Base-by-base conservation (phyloP, 305 asterid genomes). In the Nicotiana rustica region DNA sequence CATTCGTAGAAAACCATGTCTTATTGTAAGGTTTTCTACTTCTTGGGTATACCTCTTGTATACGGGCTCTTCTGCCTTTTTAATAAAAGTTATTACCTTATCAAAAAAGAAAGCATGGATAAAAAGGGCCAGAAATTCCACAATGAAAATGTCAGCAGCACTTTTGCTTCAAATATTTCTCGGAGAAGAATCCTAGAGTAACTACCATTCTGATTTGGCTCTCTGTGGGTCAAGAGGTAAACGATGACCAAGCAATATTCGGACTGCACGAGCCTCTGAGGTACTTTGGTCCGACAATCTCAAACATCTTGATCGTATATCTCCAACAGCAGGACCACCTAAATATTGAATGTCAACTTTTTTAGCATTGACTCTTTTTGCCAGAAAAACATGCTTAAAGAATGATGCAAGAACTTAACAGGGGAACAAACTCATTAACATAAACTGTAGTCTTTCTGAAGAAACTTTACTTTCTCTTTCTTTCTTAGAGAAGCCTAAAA, bases 321-420 rank as follows among this genome's bases (percentile, higher is more conserved):
- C 99, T 84, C 99, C 99, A 87, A 96, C 98, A 78, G 99, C 99
- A 36, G 99, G 99, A 81, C 99, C 98, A 75, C 99, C 99, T 96
- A 91, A 56, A 85, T 69, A 67, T 61, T 82, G 61, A 59, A 80
- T n/a, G 80, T 52, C 65, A 75, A 75, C 5, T 29, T 75, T 75
- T 75, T 41, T 7, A 31, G 29, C 80, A 49, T 75, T 29, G 65
- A 75, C 29, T 1, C 17, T 0, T 29, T 18, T 75, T 52, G 64
- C 10, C 44, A 15, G 29, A 75, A 75, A 44, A 75, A 52, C 4
- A 25, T 75, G 65, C 15, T 1, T 75, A 52, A 52, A 52, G 47
- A 75, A 75, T 29, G 65, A 52, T 29, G 80, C 65, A 75, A 15
- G 25, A 75, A 33, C 80, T 25, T 25, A 75, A 75, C 47, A 52